Evolutionary conservation across 495 filamentous ascomycete species (phyloP).

Genomic region (Corynascus novoguineensis): DNA sequence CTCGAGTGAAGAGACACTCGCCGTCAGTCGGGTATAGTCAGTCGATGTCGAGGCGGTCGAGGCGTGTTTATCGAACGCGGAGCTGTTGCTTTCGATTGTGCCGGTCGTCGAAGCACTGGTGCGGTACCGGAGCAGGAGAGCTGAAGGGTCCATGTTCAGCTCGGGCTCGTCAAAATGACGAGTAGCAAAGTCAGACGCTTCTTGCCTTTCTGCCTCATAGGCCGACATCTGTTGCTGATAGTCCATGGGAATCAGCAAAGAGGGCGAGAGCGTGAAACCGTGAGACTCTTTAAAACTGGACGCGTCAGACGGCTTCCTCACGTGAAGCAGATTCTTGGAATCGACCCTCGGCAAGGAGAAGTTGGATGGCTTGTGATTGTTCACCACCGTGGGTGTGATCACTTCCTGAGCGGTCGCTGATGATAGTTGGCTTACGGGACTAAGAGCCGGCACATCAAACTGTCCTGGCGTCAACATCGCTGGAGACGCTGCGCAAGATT

Average conservation of each 20-base stretch:
- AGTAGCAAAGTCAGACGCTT: constrained; percentile 31
- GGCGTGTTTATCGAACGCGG: constrained; percentile 38
- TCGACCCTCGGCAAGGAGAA: constrained; percentile 39
- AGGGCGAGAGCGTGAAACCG: constrained; percentile 50
- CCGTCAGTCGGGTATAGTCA: constrained; percentile 39
- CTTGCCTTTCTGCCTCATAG: constrained; percentile 33
- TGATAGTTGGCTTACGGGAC: constrained; percentile 40
- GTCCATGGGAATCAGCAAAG: constrained; percentile 49
- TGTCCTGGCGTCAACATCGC: constrained; percentile 37
- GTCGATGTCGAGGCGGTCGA: constrained; percentile 41
- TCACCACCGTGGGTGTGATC: constrained; percentile 35
- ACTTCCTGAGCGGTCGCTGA: constrained; percentile 33
- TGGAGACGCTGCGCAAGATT: constrained; percentile 27
- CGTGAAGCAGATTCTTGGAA: constrained; percentile 27
- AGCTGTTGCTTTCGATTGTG: constrained; percentile 28
- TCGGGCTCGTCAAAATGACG: constrained; percentile 31
- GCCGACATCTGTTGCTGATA: constrained; percentile 44
- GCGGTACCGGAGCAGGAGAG: constrained; percentile 26
- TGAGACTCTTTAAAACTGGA: constrained; percentile 52
- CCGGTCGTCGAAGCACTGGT: constrained; percentile 43
- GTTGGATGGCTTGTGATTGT: constrained; percentile 34
- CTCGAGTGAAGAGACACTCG: constrained; percentile 40
- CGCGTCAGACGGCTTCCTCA: constrained; percentile 38
- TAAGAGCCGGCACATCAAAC: constrained; percentile 44
- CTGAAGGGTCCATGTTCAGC: constrained; percentile 28